These are phyloP conservation scores for Avena eriantha DNA, from an alignment of 176 grass and related monocot species.

Conservation along the genomic window DNA sequence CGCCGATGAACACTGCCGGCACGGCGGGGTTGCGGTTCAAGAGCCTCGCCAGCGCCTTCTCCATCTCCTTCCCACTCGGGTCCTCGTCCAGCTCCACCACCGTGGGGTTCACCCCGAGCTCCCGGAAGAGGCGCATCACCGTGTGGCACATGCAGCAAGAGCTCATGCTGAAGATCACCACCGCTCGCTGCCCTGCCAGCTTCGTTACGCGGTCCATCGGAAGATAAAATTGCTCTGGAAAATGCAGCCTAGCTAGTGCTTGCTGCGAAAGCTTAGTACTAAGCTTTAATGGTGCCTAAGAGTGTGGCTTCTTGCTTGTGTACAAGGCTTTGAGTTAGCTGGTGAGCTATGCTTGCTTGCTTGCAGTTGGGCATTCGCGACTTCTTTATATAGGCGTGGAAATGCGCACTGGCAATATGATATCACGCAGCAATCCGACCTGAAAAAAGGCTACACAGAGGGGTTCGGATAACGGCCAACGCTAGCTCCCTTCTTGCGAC, in stretches of 20 bases:
- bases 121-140: constrained; percentile 56
- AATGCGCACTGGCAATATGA: not conserved
- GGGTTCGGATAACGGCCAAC: constrained; percentile 34
- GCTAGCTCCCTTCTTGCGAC: constrained; percentile 32
- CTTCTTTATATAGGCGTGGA: constrained; percentile 51
- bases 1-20: constrained; percentile 59
- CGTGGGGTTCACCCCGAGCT: constrained; percentile 63
- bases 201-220: constrained; percentile 62
- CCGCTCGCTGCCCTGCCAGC: constrained; percentile 69
- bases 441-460: not conserved
- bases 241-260: not conserved
- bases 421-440: constrained; percentile 17
- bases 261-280: not conserved
- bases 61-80: constrained; percentile 51
- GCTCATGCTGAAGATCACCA: constrained; percentile 83
- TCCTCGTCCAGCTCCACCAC: constrained; percentile 58
- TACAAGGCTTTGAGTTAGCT: not conserved
- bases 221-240: not conserved
- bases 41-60: constrained; percentile 51
- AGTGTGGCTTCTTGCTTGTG: not conserved
- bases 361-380: not conserved
- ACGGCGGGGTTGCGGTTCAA: constrained; percentile 53
- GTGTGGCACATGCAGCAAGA: constrained; percentile 94
- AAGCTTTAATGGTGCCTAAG: not conserved
- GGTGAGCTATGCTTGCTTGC: constrained; percentile 18